A percentile compares a stretch with the other conserved stretches of the same genome.
phyloP scores from a whole-genome alignment of 2,329 filamentous ascomycete genomes.

The Colletotrichum musicola region DNA sequence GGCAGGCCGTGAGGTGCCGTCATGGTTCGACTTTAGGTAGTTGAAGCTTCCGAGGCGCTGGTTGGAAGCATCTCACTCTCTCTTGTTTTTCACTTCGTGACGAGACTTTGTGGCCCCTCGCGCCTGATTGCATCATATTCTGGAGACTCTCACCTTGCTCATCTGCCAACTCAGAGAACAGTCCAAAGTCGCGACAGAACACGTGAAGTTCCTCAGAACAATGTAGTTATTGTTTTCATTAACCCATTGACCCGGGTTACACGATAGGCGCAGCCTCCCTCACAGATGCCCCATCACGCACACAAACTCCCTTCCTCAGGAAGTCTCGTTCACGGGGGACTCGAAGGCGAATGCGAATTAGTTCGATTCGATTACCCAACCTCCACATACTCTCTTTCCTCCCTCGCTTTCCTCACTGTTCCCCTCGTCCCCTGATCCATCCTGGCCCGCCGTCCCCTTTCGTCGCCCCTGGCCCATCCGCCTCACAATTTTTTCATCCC shows the following conservation, averaged over 20 bases:
- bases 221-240: too few relatives aligned
- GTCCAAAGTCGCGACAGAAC: too few relatives aligned
- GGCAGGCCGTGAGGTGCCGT: neutral
- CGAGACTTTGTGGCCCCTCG: too few relatives aligned
- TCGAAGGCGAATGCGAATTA: conserved; percentile 17
- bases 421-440: neutral
- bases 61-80: too few relatives aligned
- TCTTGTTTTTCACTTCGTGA: too few relatives aligned
- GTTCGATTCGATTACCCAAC: conserved; percentile 25
- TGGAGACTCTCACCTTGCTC: too few relatives aligned
- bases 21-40: neutral
- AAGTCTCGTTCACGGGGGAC: conserved; percentile 3
- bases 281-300: neutral
- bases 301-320: neutral
- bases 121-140: too few relatives aligned
- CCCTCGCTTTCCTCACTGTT: neutral
- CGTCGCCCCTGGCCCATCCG: neutral
- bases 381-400: neutral
- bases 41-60: neutral
- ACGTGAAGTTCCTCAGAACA: too few relatives aligned
- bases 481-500: neutral
- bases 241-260: too few relatives aligned
- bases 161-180: too few relatives aligned
- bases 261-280: too few relatives aligned
- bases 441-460: neutral